Percentiles rank a stretch among this genome's conserved stretches.
phyloP scores from a whole-genome alignment of 345 rosid genomes.

The thale cress (Arabidopsis thaliana) region TAIR10.1 NC_003076.8:16493501-16494000 shows the following conservation, averaged over 20 bases:
- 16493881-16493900: slow-evolving; percentile 24
- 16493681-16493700: slow-evolving; percentile 68
- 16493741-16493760: background rate
- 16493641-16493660: slow-evolving; percentile 74
- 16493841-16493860: slow-evolving; percentile 87
- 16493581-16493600: too few relatives aligned
- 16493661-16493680: slow-evolving; percentile 62
- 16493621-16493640: background rate
- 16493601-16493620: too few relatives aligned
- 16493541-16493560: too few relatives aligned
- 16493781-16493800: background rate
- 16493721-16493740: too few relatives aligned
- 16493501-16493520: too few relatives aligned
- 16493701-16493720: slow-evolving; percentile 75
- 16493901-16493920: slow-evolving; percentile 30
- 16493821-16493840: slow-evolving; percentile 80
- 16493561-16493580: too few relatives aligned
- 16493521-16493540: too few relatives aligned
- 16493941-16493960: background rate
- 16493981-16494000: background rate
- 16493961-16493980: slow-evolving; percentile 18
- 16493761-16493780: background rate
- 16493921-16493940: background rate
- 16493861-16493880: slow-evolving; percentile 74
- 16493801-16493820: slow-evolving; percentile 60